phyloP scores from a whole-genome alignment of 495 filamentous ascomycete species.

The Penicillium paradoxum region DNA sequence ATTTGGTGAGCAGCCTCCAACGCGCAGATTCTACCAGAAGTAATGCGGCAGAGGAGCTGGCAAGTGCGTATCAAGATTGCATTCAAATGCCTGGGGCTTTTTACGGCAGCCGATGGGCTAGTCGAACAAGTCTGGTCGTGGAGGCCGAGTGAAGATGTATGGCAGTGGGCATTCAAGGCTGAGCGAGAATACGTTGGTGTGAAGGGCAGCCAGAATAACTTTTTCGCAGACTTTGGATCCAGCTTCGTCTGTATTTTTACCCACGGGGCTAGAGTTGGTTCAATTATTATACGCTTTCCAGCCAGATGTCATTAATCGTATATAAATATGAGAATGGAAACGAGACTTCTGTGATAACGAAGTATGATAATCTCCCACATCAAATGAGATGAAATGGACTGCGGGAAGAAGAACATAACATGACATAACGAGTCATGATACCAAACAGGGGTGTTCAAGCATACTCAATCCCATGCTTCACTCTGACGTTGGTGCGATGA shows the following conservation, averaged over 20 bases:
- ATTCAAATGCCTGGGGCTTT: slow-evolving; percentile 27
- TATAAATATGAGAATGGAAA: slow-evolving; percentile 23
- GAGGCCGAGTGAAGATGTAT: neutral
- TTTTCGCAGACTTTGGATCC: slow-evolving; percentile 1
- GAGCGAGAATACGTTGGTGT: neutral
- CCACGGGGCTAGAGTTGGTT: neutral
- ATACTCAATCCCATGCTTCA: too few relatives aligned
- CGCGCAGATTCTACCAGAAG: slow-evolving; percentile 15
- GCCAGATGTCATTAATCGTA: slow-evolving; percentile 34
- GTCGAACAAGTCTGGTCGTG: slow-evolving; percentile 19
- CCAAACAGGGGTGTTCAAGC: too few relatives aligned
- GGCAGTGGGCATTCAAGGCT: neutral
- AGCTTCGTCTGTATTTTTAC: slow-evolving; percentile 14
- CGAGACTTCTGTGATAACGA: neutral
- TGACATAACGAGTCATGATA: too few relatives aligned
- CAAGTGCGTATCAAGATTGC: slow-evolving; percentile 25
- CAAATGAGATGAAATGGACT: neutral
- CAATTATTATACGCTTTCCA: slow-evolving; percentile 16
- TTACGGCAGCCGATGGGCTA: slow-evolving; percentile 26
- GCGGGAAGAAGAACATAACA: too few relatives aligned
- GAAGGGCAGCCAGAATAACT: neutral
- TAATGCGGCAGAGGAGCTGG: slow-evolving; percentile 16
- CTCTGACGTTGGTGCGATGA: too few relatives aligned
- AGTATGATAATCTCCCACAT: neutral
- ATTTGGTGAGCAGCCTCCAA: slow-evolving; percentile 6